Conservation (phyloP, 2,329 filamentous ascomycete genomes). For the Catunica adiposa region DNA sequence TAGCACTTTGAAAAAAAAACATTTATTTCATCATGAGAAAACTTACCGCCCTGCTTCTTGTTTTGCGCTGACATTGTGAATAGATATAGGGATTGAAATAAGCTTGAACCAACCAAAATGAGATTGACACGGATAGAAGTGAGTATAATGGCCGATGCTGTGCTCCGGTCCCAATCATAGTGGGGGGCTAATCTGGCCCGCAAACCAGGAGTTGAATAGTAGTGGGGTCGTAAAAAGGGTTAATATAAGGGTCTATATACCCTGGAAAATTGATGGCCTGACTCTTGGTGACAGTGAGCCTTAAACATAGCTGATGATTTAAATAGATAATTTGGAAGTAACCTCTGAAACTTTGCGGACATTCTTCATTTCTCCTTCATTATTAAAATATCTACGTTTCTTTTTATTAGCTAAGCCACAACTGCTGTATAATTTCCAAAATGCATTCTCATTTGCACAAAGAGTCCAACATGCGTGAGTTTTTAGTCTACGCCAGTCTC, state of each 20-base stretch:
- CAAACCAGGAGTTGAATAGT: not conserved
- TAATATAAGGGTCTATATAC: not conserved
- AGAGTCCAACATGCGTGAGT: constrained; percentile 41
- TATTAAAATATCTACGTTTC: not conserved
- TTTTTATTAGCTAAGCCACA: no score
- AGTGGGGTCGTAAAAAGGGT: not conserved
- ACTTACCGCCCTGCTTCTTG: constrained; percentile 59
- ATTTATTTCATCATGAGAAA: not conserved
- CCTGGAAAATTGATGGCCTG: not conserved
- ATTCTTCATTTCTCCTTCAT: no score
- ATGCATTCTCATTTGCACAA: constrained; percentile 98
- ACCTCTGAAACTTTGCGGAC: no score
- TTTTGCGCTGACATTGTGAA: constrained; percentile 34
- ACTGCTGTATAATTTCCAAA: constrained; percentile 22
- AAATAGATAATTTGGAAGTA: not conserved
- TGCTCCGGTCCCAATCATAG: not conserved
- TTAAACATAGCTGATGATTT: not conserved
- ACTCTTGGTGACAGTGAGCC: not conserved
- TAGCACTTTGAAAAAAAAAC: no score
- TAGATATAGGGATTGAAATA: not conserved
- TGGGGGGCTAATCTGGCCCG: not conserved
- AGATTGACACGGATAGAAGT: not conserved
- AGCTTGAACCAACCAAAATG: not conserved
- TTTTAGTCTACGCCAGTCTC: not conserved
- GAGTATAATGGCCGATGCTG: not conserved